These are phyloP conservation scores for Acacia confusa DNA, from an alignment of 306 rosid genomes.

Conservation along the genomic window DNA sequence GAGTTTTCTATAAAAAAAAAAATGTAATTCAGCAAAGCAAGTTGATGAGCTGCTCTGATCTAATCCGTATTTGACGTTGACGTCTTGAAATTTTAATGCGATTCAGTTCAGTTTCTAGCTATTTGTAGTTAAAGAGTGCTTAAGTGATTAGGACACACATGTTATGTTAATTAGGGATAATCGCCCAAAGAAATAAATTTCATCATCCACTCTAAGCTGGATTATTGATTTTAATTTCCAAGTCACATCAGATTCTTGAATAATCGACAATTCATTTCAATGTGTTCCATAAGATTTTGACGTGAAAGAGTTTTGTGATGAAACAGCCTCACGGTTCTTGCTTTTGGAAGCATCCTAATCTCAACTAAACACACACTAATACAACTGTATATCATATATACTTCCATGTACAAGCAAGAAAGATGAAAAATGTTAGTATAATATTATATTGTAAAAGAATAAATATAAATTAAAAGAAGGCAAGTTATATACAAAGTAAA, in stretches of 20 bases:
- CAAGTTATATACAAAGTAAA: neutral
- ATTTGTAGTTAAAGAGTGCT: neutral
- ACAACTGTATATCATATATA: neutral
- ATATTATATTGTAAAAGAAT: neutral
- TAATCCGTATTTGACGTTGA: neutral
- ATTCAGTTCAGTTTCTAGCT: neutral
- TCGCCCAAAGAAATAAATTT: neutral
- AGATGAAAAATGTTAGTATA: neutral
- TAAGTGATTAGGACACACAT: neutral
- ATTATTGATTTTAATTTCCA: neutral
- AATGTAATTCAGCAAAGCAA: no score
- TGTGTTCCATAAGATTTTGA: neutral
- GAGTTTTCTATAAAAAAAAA: neutral
- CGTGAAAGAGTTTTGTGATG: neutral
- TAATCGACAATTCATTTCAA: neutral
- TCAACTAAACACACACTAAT: neutral
- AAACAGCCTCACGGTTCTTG: neutral
- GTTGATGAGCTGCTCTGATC: no score
- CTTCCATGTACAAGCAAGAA: neutral
- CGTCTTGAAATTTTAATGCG: neutral
- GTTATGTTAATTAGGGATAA: neutral
- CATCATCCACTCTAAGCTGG: neutral
- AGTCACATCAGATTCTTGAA: slow-evolving; percentile 22
- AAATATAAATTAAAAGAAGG: neutral
- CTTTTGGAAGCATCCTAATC: neutral